These are phyloP conservation scores for Alternaria brassicae DNA, from an alignment of 2,329 filamentous ascomycete genomes.

Conservation along the genomic window DNA sequence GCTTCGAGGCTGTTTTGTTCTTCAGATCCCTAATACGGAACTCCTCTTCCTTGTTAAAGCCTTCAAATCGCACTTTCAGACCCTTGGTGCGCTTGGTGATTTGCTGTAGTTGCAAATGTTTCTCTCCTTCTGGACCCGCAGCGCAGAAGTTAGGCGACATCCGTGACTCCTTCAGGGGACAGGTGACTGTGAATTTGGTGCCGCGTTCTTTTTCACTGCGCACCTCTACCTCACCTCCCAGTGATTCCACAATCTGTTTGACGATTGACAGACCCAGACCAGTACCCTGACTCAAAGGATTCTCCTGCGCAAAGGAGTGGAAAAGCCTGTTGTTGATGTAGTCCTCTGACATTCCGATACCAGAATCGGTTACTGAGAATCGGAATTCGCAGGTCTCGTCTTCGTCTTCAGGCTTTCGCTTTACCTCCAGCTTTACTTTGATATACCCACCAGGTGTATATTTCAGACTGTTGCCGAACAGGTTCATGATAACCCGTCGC, in stretches of 20 bases:
- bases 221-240: slow-evolving; percentile 49
- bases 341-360: slow-evolving; percentile 52
- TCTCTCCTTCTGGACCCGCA: slow-evolving; percentile 29
- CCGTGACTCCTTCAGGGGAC: slow-evolving; percentile 41
- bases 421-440: slow-evolving; percentile 46
- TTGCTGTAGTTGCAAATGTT: slow-evolving; percentile 31
- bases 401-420: slow-evolving; percentile 21
- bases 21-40: slow-evolving; percentile 42
- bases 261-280: slow-evolving; percentile 52
- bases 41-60: slow-evolving; percentile 45
- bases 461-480: slow-evolving; percentile 52
- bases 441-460: slow-evolving; percentile 49
- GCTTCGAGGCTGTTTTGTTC: slow-evolving; percentile 40
- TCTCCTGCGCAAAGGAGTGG: slow-evolving; percentile 51
- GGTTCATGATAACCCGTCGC: slow-evolving; percentile 51
- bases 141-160: slow-evolving; percentile 40
- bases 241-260: slow-evolving; percentile 48
- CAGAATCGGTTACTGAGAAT: slow-evolving; percentile 48
- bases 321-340: slow-evolving; percentile 49
- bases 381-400: slow-evolving; percentile 41
- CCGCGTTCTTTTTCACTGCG: slow-evolving; percentile 46
- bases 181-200: slow-evolving; percentile 49
- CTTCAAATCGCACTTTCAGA: slow-evolving; percentile 42
- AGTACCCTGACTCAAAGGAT: slow-evolving; percentile 49
- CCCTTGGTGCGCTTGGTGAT: slow-evolving; percentile 40